Evolutionary conservation across 164 flowering plant species (phyloP), one percentile per base, ranked within the genome.

Genomic region (Buxus sempervirens): DNA sequence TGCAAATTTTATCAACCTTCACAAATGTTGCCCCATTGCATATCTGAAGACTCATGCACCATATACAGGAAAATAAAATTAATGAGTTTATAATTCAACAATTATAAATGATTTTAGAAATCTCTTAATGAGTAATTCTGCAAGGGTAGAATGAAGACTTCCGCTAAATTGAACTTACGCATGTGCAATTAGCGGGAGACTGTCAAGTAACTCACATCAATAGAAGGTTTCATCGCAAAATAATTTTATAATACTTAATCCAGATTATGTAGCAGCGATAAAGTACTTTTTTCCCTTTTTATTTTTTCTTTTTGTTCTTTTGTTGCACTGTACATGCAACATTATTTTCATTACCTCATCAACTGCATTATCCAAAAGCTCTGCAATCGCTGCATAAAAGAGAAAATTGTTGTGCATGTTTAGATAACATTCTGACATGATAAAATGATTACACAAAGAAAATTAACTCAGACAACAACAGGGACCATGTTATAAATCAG

Each of bases 321-420:
- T n/a, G n/a, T n/a, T n/a, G n/a, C n/a, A n/a, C n/a, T n/a, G n/a
- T n/a, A n/a, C n/a, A n/a, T 3, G 38, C 7, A 65, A 38, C 26
- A 63, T 5, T 14, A 57, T 62, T 65, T 21, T 68, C 9, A 22
- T 67, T 73, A 93, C 98, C 96, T 93, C 96, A 55, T 89, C 96
- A 60, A 93, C 93, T 13, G 95, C 90, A 85, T 90, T 90, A 62
- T 93, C 96, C 82, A 93, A 57, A 42, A 90, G 96, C 84, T 93
- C 98, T 26, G 96, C 98, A 69, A 93, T 89, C 55, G 98, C 98
- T 93, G 88, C 81, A 78, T 24, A 53, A 21, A 42, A 64, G 15
- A 45, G 62, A 23, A 74, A 55, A 65, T 28, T 5, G 21, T n/a
- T 9, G n/a, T 55, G 23, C 58, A 55, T 24, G n/a, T 55, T 9